Evolutionary conservation across 2,329 filamentous ascomycete genomes (phyloP), one percentile per base, ranked within the genome.

Genomic region (Sarocladium kiliense): DNA sequence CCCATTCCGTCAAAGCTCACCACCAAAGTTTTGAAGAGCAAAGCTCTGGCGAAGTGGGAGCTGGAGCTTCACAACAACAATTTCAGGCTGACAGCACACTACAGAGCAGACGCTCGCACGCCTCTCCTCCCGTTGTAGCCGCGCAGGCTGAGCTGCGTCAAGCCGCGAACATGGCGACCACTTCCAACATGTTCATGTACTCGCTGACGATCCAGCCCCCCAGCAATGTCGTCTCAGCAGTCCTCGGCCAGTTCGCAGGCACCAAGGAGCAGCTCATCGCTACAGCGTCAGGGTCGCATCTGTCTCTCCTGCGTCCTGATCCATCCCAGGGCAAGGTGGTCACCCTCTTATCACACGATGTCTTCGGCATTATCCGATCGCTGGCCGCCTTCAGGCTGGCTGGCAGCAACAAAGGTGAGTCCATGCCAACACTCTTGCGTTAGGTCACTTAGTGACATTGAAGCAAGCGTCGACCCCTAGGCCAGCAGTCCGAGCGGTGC

Each of bases 131-230:
- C 16, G 47, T 18, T 34, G 67, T 61, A 69, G 74, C 74, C 74
- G 74, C 73, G 75, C 76, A 76, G 77, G 75, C 74, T 74, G 63
- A 67, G 68, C 75, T 76, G 75, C 75, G 75, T 72, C 68, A 66
- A 71, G 66, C 67, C 67, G 72, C 66, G 68, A 80, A 68, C 69
- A 97, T 97, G 94, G 93, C 94, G 77, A 96, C 92, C 70, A 97
- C 93, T 59, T 97, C 92, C 62, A 93, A 93, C 71, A 96, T 97
- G 91, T 97, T 97, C 72, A 86, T 99, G 77, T 99, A 99, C 77
- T 94, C 91, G 66, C 81, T 99, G 77, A 97, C 94, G 63, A 87
- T 99, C 67, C 91, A 97, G 74, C 88, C 90, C 64, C 90, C 94
- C 32, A 92, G 91, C 62, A 88, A 91, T 58, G 85, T 96, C 66